A percentile compares a stretch with the other conserved stretches of the same genome.
Evolutionary conservation across 1,139 yeast genomes (phyloP).

Genomic region (Blastobotrys arbuscula): DNA sequence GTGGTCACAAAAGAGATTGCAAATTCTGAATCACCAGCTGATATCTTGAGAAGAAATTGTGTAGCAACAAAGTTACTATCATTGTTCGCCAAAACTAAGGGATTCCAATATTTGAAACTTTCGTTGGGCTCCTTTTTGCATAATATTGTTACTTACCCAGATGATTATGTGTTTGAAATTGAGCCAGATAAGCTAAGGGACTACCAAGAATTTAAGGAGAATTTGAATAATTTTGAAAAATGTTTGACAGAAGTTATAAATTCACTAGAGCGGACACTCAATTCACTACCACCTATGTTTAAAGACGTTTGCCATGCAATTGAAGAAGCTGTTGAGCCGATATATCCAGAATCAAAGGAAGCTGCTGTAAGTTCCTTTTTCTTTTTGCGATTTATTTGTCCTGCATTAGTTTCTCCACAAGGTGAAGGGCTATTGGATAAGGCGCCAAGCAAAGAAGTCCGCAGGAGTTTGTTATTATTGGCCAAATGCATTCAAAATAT

Average conservation of each 20-base stretch:
- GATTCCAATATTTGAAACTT: conserved; percentile 49
- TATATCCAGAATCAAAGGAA: conserved; percentile 50
- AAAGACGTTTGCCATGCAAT: conserved; percentile 60
- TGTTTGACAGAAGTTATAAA: conserved; percentile 54
- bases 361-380: conserved; percentile 79
- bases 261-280: conserved; percentile 48
- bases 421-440: conserved; percentile 38
- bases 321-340: conserved; percentile 47
- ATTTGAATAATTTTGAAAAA: conserved; percentile 49
- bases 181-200: conserved; percentile 37
- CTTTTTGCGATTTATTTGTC: conserved; percentile 74
- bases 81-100: conserved; percentile 62
- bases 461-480: conserved; percentile 63
- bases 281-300: conserved; percentile 55
- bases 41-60: conserved; percentile 73
- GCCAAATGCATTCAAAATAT: conserved; percentile 78
- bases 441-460: conserved; percentile 39
- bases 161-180: conserved; percentile 59
- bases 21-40: conserved; percentile 57
- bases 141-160: conserved; percentile 47
- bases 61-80: conserved; percentile 75
- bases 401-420: conserved; percentile 82
- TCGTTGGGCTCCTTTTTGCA: conserved; percentile 53
- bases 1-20: conserved; percentile 60
- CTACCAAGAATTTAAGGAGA: conserved; percentile 39